Conservation (phyloP, 2,329 filamentous ascomycete species). For the Teratosphaeria zuluensis region DNA sequence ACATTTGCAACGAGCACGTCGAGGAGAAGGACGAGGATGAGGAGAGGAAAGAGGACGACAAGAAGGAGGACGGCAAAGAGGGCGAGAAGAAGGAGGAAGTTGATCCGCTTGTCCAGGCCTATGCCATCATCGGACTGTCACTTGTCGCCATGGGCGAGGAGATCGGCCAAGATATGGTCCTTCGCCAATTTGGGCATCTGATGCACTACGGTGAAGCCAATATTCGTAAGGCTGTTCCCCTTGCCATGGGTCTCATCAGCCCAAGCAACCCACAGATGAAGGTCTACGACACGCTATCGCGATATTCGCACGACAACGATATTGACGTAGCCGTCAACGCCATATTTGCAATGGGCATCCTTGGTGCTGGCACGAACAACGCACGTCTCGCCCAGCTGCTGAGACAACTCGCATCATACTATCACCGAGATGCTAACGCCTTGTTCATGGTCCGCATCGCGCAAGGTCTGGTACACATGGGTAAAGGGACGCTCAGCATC, state of each 20-base stretch:
- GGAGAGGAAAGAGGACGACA: constrained; percentile 55
- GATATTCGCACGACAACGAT: constrained; percentile 98
- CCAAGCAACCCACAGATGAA: constrained; percentile 99
- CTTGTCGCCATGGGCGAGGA: constrained; percentile 98
- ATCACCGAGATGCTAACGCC: constrained; percentile 90
- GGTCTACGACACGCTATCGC: constrained; percentile 93
- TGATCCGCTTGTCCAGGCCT: constrained; percentile 89
- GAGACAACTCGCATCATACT: constrained; percentile 92
- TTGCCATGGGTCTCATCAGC: constrained; percentile 93
- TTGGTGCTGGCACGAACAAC: constrained; percentile 96
- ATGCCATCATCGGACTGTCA: constrained; percentile 87
- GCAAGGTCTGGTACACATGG: constrained; percentile 96
- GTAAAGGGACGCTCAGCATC: constrained; percentile 90
- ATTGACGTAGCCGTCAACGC: constrained; percentile 97
- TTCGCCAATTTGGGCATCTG: constrained; percentile 91
- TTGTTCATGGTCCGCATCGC: constrained; percentile 99
- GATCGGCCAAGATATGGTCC: constrained; percentile 95
- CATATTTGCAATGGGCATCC: constrained; percentile 97
- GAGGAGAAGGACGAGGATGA: constrained; percentile 65
- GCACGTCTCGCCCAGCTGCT: constrained; percentile 90
- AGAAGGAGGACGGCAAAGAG: constrained; percentile 53
- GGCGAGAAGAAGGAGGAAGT: constrained; percentile 53
- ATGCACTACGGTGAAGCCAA: constrained; percentile 99
- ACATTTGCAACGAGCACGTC: constrained; percentile 96
- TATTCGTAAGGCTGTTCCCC: constrained; percentile 87